A percentile compares a stretch with the other conserved stretches of the same genome.
These are phyloP conservation scores for Raphanus raphanistrum DNA, from an alignment of 345 rosid species.

Conservation along the genomic window DNA sequence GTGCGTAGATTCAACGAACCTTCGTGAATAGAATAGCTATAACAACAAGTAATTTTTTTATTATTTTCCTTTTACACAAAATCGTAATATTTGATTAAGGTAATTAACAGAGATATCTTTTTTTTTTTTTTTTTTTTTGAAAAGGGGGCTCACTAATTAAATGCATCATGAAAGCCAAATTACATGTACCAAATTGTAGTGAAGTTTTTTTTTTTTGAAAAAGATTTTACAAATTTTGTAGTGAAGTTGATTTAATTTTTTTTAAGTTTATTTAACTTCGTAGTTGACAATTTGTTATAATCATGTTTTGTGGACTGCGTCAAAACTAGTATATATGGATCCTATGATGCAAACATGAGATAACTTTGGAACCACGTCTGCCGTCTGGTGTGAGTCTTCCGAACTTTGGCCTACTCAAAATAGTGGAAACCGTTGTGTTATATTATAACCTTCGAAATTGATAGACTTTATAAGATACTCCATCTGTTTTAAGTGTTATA, in stretches of 20 bases:
- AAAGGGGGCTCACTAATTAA: not conserved
- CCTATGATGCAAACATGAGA: not conserved
- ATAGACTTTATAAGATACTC: not conserved
- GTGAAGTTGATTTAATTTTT: too few species aligned
- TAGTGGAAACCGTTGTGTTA: not conserved
- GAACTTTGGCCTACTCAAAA: conserved; percentile 15
- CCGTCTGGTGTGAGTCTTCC: not conserved
- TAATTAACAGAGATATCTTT: too few species aligned
- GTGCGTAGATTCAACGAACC: conserved; percentile 27
- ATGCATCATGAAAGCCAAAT: not conserved
- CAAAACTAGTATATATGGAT: not conserved
- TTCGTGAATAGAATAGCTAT: conserved; percentile 11
- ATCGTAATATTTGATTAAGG: not conserved
- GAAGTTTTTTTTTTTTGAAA: too few species aligned
- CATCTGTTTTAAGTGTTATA: too few species aligned
- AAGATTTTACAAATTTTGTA: too few species aligned
- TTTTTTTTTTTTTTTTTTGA: too few species aligned
- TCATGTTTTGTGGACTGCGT: conserved; percentile 5
- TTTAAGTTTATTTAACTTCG: not conserved
- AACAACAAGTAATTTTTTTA: conserved; percentile 10
- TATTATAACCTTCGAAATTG: not conserved
- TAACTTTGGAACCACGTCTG: not conserved
- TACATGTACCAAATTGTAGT: not conserved
- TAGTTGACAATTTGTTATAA: not conserved
- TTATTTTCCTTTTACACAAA: not conserved